Evolutionary conservation across 1,139 yeast genomes (phyloP), one percentile per base, ranked within the genome.

Genomic region (Sugiyamaella novakii): DNA sequence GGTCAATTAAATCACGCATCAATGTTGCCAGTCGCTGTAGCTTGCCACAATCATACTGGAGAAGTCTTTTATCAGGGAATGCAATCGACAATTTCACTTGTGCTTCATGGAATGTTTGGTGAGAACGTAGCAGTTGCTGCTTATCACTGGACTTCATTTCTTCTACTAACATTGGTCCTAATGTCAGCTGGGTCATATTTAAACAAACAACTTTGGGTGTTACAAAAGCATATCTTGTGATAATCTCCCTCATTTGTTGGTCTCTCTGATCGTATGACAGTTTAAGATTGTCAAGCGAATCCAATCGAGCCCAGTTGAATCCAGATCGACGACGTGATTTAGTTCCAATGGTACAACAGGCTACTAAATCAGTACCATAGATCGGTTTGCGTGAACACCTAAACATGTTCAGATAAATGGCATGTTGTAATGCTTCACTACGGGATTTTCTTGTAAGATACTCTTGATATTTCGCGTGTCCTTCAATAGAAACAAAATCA

Each of bases 1-100:
- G 81, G 28, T 87, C 82, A 48, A 86, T 84, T 56, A 94, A 73
- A 24, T 87, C 84, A 53, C 86, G 88, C 50, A 94, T 69, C 46
- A 94, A 71, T 3, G 71, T 66, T 0, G 97, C 94, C 47, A 94
- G 71, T 59, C 83, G 84, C 62, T 94, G 99, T 33, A 94, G 74
- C 65, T 94, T 94, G 52, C 99, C 99, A 73, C 98, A 94, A 68
- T 94, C 99, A 65, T 85, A 94, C 64, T 94, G 96, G 50, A 94
- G 70, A 53, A 94, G 72, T 11, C 94, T 83, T 64, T 91, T 92
- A 64, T 94, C 98, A 0, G 99, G 99, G 66, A 94, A 94, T 12
- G 96, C 97, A 60, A 94, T 88, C 0, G 97, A 84, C 43, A 89
- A 72, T 61, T 89, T 87, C 15, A 88, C 86, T 66, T 92, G 97